Conservation (phyloP, 2,329 filamentous ascomycete genomes). For the Fusarium sp. region DNA sequence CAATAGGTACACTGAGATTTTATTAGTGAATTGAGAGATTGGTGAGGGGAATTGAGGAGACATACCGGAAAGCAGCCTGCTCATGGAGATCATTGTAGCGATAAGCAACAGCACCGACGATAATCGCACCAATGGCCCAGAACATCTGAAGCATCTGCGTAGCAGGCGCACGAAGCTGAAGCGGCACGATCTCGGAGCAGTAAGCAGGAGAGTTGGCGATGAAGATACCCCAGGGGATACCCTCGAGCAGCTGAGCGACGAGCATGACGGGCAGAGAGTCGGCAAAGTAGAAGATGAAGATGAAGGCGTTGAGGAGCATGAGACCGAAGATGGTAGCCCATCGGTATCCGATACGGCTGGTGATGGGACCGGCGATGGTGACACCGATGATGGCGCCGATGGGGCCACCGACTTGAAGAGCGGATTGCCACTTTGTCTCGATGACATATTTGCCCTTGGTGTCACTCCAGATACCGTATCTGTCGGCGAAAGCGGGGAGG, state of each 20-base stretch:
- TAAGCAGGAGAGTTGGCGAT: slow-evolving; percentile 70
- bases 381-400: slow-evolving; percentile 49
- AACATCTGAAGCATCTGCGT: slow-evolving; percentile 71
- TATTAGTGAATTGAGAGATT: slow-evolving; percentile 28
- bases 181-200: slow-evolving; percentile 66
- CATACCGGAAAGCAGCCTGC: slow-evolving; percentile 32
- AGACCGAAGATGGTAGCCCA: slow-evolving; percentile 50
- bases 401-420: slow-evolving; percentile 46
- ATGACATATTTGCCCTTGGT: slow-evolving; percentile 43
- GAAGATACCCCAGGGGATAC: slow-evolving; percentile 69
- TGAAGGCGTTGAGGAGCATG: slow-evolving; percentile 49
- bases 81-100: slow-evolving; percentile 50
- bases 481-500: slow-evolving; percentile 47
- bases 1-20: slow-evolving; percentile 56
- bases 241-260: slow-evolving; percentile 64
- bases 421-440: slow-evolving; percentile 52
- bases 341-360: slow-evolving; percentile 49
- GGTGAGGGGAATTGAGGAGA: neutral
- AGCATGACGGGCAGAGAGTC: slow-evolving; percentile 54
- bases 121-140: slow-evolving; percentile 68
- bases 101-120: slow-evolving; percentile 64
- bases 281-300: slow-evolving; percentile 63
- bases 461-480: slow-evolving; percentile 46
- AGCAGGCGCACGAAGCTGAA: slow-evolving; percentile 62
- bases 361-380: slow-evolving; percentile 49